A percentile compares a stretch with the other conserved stretches of the same genome.
Evolutionary conservation across 164 flowering plant species (phyloP).

Genomic region (Vitis vinifera): ASM3070453v1 NC_081819.1:957501-958000

Average conservation of each 20-base stretch:
- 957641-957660: too few relatives aligned
- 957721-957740: constrained; percentile 28
- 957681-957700: neutral
- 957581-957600: too few relatives aligned
- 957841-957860: constrained; percentile 50
- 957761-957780: constrained; percentile 12
- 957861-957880: constrained; percentile 27
- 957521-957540: too few relatives aligned
- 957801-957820: constrained; percentile 26
- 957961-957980: constrained; percentile 19
- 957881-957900: constrained; percentile 14
- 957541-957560: too few relatives aligned
- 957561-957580: too few relatives aligned
- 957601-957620: too few relatives aligned
- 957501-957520: too few relatives aligned
- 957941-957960: constrained; percentile 21
- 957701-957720: constrained; percentile 13
- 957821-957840: constrained; percentile 52
- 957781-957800: constrained; percentile 5
- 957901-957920: constrained; percentile 25
- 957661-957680: too few relatives aligned
- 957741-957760: constrained; percentile 9
- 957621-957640: too few relatives aligned
- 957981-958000: constrained; percentile 16
- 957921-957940: constrained; percentile 15